phyloP scores from a whole-genome alignment of 192 early-diverging fungal genomes.

The Cetraspora pellucida region DNA sequence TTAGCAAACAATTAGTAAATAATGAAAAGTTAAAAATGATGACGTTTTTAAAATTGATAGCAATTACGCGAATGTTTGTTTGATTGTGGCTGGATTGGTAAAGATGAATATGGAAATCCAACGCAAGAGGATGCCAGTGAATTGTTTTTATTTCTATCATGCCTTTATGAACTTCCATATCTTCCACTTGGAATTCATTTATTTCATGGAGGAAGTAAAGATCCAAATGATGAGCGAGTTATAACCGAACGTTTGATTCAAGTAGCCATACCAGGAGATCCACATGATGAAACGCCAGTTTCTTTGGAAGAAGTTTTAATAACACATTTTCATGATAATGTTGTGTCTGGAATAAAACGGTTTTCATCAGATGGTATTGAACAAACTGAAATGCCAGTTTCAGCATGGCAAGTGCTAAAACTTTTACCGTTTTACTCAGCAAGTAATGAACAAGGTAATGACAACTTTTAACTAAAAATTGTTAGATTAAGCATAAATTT shows the following conservation, averaged over 20 bases:
- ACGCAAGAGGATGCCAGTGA: constrained; percentile 71
- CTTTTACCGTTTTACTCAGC: constrained; percentile 72
- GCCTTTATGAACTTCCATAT: constrained; percentile 66
- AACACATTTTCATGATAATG: constrained; percentile 67
- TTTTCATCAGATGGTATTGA: constrained; percentile 23
- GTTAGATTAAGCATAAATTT: no score
- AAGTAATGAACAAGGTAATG: constrained; percentile 59
- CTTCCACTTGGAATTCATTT: constrained; percentile 66
- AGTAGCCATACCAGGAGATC: constrained; percentile 47
- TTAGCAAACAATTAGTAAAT: neutral
- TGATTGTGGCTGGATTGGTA: constrained; percentile 30
- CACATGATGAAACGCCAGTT: constrained; percentile 34
- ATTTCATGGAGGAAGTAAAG: constrained; percentile 68
- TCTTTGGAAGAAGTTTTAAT: constrained; percentile 58
- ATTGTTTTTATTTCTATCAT: constrained; percentile 69
- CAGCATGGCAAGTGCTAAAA: constrained; percentile 72
- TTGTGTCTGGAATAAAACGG: constrained; percentile 56
- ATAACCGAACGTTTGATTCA: constrained; percentile 67
- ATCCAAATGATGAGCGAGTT: constrained; percentile 64
- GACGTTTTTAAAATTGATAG: constrained; percentile 5
- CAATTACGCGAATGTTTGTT: constrained; percentile 23
- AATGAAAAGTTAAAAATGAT: neutral
- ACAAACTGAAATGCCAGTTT: constrained; percentile 52
- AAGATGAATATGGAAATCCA: constrained; percentile 21
- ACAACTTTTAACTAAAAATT: no score